A percentile compares a stretch with the other conserved stretches of the same genome.
Evolutionary conservation across 2,329 filamentous ascomycete species (phyloP).

Genomic region (Neofusicoccum ribis): DNA sequence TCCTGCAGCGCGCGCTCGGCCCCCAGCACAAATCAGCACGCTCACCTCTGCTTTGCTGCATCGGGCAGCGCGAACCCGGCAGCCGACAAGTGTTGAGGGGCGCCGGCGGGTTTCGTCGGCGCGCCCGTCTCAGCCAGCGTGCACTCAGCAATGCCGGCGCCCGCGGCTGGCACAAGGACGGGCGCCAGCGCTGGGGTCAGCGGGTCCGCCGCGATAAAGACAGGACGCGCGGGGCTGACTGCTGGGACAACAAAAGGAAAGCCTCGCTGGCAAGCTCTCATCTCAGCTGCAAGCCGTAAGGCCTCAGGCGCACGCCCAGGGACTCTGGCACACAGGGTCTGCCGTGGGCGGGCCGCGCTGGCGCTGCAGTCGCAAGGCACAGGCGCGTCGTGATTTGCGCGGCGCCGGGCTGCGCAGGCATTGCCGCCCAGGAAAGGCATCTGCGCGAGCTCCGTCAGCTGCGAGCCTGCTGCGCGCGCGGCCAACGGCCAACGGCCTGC

Average conservation of each 20-base stretch:
- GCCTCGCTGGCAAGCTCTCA: too few species aligned
- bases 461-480: neutral
- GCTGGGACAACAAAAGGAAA: too few species aligned
- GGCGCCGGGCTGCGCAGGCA: neutral
- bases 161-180: neutral
- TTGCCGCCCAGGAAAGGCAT: neutral
- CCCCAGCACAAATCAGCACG: neutral
- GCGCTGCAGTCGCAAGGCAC: constrained; percentile 10
- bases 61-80: neutral
- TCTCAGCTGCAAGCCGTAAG: too few species aligned
- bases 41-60: neutral
- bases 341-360: neutral
- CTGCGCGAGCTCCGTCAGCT: neutral
- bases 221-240: neutral
- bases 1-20: neutral
- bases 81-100: neutral
- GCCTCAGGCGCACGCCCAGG: too few species aligned
- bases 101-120: neutral
- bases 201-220: neutral
- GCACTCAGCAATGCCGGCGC: neutral
- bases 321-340: neutral
- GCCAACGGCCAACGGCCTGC: neutral
- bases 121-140: neutral
- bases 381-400: constrained; percentile 1
- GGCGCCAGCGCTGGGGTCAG: neutral